Percentiles rank a stretch among this genome's conserved stretches.
Conservation (phyloP, 192 early-diverging fungal genomes). For the Rhizoclosmatium globosum region DNA sequence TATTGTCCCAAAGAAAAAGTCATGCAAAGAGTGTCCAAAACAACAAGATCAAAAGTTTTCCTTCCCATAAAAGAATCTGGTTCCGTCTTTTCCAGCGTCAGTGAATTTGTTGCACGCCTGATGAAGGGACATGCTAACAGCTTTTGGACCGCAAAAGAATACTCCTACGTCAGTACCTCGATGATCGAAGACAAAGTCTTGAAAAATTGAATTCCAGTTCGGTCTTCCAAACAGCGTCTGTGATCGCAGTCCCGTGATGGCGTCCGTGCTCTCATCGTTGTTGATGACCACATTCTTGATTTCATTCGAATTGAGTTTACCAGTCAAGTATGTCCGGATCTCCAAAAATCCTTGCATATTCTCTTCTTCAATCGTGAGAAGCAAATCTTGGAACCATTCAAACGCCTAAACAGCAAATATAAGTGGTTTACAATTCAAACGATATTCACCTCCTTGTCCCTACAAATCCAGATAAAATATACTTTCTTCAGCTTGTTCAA, state of each 20-base stretch:
- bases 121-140: slow-evolving; percentile 70
- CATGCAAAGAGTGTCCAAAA: neutral
- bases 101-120: slow-evolving; percentile 70
- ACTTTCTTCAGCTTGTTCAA: slow-evolving; percentile 76
- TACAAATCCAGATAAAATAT: slow-evolving; percentile 88
- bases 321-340: slow-evolving; percentile 83
- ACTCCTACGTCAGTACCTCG: slow-evolving; percentile 83
- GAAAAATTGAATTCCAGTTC: slow-evolving; percentile 79
- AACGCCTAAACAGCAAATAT: slow-evolving; percentile 60
- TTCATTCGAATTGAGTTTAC: slow-evolving; percentile 69
- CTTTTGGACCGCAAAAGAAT: slow-evolving; percentile 87
- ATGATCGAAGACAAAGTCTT: slow-evolving; percentile 65
- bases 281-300: slow-evolving; percentile 73
- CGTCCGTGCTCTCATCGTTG: slow-evolving; percentile 66
- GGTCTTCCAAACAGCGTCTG: slow-evolving; percentile 85
- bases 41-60: slow-evolving; percentile 59
- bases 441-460: slow-evolving; percentile 70
- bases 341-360: slow-evolving; percentile 77
- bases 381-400: slow-evolving; percentile 89
- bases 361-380: slow-evolving; percentile 82
- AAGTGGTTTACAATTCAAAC: neutral
- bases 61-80: slow-evolving; percentile 80
- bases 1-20: neutral
- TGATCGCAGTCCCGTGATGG: slow-evolving; percentile 78
- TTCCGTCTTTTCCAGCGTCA: slow-evolving; percentile 66